phyloP scores from a whole-genome alignment of 306 rosid genomes.

The Cucumis sativus region Cucumber_9930_V3 NC_026660.2:10780501-10781000 shows the following conservation, averaged over 20 bases:
- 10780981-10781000: neutral
- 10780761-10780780: neutral
- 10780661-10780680: neutral
- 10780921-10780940: neutral
- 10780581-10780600: neutral
- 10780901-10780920: neutral
- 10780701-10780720: constrained; percentile 1
- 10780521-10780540: neutral
- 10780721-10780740: neutral
- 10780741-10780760: neutral
- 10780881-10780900: neutral
- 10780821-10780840: neutral
- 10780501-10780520: neutral
- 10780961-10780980: neutral
- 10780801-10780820: neutral
- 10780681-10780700: constrained; percentile 2
- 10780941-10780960: neutral
- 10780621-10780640: constrained; percentile 1
- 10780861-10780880: neutral
- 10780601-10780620: neutral
- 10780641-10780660: neutral
- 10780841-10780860: neutral
- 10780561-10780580: neutral
- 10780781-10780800: neutral
- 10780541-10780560: neutral